A percentile compares a stretch with the other conserved stretches of the same genome.
These are phyloP conservation scores for Dimargaris xerosporica DNA, from an alignment of 192 early-diverging fungal species.

Conservation along the genomic window DNA sequence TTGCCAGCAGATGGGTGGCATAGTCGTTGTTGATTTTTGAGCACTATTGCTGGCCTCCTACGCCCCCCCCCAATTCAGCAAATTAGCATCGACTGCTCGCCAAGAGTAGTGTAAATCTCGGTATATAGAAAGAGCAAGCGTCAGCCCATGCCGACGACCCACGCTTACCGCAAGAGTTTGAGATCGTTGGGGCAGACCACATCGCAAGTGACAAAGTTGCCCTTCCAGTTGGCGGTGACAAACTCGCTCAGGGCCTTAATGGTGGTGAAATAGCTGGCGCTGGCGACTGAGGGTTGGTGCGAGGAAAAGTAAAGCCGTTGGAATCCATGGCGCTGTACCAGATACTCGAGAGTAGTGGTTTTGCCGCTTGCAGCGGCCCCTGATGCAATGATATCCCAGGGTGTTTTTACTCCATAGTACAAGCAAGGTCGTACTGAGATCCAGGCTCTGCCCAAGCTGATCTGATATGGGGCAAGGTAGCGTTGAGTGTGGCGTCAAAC, in stretches of 20 bases:
- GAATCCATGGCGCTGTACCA: background rate
- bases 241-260: conserved; percentile 41
- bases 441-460: background rate
- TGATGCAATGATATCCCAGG: background rate
- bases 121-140: no score
- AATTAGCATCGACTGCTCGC: no score
- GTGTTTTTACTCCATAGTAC: background rate
- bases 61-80: no score
- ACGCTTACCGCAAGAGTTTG: conserved; percentile 32
- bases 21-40: no score
- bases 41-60: no score
- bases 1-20: no score
- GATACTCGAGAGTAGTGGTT: conserved; percentile 2
- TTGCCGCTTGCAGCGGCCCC: background rate
- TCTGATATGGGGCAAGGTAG: background rate
- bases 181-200: conserved; percentile 37
- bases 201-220: conserved; percentile 55
- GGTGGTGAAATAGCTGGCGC: conserved; percentile 27
- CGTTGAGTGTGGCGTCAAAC: background rate
- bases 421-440: background rate
- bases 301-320: background rate
- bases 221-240: conserved; percentile 62
- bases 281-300: background rate
- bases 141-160: no score
- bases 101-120: no score